A percentile compares a stretch with the other conserved stretches of the same genome.
Evolutionary conservation across 2,329 filamentous ascomycete genomes (phyloP).

Genomic region (Claviceps sp.): DNA sequence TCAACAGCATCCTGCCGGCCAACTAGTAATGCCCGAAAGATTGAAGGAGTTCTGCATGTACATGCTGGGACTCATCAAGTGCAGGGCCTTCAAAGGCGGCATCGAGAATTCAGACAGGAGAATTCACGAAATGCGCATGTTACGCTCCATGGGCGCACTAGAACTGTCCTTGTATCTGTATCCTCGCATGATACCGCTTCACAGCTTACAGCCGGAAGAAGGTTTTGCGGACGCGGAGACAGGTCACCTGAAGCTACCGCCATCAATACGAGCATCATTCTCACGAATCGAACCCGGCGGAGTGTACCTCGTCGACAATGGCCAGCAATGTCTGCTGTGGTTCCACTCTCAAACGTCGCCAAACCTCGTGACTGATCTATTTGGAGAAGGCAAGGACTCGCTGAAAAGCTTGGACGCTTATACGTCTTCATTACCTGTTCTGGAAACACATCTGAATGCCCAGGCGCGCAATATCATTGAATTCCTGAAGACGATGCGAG

Average conservation of each 20-base stretch:
- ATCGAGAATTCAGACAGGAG: slow-evolving; percentile 82
- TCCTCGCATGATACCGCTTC: slow-evolving; percentile 80
- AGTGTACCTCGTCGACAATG: slow-evolving; percentile 90
- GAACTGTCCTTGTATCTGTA: slow-evolving; percentile 91
- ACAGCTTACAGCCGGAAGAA: slow-evolving; percentile 76
- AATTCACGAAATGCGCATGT: slow-evolving; percentile 81
- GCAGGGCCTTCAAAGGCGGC: slow-evolving; percentile 83
- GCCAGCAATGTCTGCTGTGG: slow-evolving; percentile 85
- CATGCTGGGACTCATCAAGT: slow-evolving; percentile 80
- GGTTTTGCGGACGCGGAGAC: slow-evolving; percentile 82
- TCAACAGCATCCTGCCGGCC: slow-evolving; percentile 71
- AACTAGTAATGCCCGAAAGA: slow-evolving; percentile 89
- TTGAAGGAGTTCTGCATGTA: slow-evolving; percentile 97
- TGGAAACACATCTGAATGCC: slow-evolving; percentile 86
- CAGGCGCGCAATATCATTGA: slow-evolving; percentile 90
- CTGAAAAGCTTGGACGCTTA: slow-evolving; percentile 73
- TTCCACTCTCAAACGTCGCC: slow-evolving; percentile 85
- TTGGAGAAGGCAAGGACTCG: slow-evolving; percentile 57
- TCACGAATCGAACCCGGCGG: slow-evolving; percentile 82
- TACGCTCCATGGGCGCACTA: slow-evolving; percentile 72
- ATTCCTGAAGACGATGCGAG: slow-evolving; percentile 66
- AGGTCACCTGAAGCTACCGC: slow-evolving; percentile 75
- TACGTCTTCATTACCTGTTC: slow-evolving; percentile 62
- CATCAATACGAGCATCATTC: slow-evolving; percentile 70
- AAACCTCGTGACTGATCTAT: slow-evolving; percentile 80